These are phyloP conservation scores for Pneumocystis carinii DNA, from an alignment of 1,139 yeast genomes.

Conservation along the genomic window DNA sequence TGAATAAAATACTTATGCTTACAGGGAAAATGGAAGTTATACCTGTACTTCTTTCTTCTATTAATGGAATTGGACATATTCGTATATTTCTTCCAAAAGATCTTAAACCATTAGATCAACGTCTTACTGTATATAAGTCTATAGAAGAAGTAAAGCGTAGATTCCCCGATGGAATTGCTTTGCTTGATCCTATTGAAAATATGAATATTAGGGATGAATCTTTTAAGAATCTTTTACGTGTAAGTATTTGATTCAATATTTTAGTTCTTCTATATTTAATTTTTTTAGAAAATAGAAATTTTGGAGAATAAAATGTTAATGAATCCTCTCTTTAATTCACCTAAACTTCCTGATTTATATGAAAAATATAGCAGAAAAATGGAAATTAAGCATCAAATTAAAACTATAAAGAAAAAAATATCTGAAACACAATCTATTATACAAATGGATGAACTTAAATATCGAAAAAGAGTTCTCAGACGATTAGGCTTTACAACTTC, in stretches of 20 bases:
- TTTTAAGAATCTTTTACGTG: conserved; percentile 43
- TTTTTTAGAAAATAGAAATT: conserved; percentile 53
- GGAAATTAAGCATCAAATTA: conserved; percentile 45
- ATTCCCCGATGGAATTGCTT: conserved; percentile 79
- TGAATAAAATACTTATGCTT: conserved; percentile 2
- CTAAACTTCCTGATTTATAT: conserved; percentile 45
- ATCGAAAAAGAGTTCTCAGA: conserved; percentile 81
- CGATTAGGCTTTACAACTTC: conserved; percentile 68
- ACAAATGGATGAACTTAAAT: conserved; percentile 84
- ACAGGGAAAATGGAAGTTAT: conserved; percentile 60
- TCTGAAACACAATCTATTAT: conserved; percentile 77
- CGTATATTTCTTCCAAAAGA: conserved; percentile 74
- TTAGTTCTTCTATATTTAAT: background rate
- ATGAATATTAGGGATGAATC: conserved; percentile 82
- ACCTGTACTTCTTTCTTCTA: conserved; percentile 69
- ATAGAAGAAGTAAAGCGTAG: conserved; percentile 65
- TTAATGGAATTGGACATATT: conserved; percentile 60
- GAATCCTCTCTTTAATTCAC: conserved; percentile 57
- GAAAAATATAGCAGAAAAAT: conserved; percentile 52
- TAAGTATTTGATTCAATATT: background rate
- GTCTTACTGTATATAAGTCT: conserved; percentile 60
- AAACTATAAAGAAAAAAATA: conserved; percentile 47
- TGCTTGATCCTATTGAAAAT: conserved; percentile 74
- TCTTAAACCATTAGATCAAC: conserved; percentile 52
- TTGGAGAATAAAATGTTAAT: conserved; percentile 55